Conservation (phyloP, 768 basidiomycete genomes). For the Pleurotus tuber-regium region DNA sequence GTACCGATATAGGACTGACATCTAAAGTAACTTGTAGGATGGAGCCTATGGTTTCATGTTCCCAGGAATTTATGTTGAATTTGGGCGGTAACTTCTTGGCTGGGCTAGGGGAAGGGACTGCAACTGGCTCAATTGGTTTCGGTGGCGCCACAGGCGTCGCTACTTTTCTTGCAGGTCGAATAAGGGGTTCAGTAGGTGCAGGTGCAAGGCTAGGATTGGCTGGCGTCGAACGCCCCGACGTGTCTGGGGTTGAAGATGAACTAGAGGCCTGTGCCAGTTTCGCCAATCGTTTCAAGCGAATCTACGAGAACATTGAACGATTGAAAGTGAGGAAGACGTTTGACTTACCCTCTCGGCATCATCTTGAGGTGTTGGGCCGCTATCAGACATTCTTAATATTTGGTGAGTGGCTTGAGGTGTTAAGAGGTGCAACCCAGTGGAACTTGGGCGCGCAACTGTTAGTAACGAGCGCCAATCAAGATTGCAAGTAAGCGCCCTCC, state of each 20-base stretch:
- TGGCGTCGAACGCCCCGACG: constrained; percentile 28
- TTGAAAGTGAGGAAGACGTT: not conserved
- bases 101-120: constrained; percentile 43
- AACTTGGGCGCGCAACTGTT: no score
- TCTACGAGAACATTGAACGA: constrained; percentile 44
- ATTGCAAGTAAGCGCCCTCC: no score
- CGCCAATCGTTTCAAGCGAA: constrained; percentile 88
- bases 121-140: constrained; percentile 29
- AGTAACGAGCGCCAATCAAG: no score
- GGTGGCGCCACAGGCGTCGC: constrained; percentile 30
- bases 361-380: constrained; percentile 53
- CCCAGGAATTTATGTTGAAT: constrained; percentile 66
- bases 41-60: constrained; percentile 61
- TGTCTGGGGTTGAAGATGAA: constrained; percentile 35
- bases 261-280: constrained; percentile 58
- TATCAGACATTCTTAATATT: constrained; percentile 42
- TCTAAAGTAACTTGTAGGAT: constrained; percentile 80
- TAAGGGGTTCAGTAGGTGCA: constrained; percentile 14
- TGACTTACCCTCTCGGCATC: constrained; percentile 76
- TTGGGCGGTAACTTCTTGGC: constrained; percentile 36
- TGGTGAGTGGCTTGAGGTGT: not conserved
- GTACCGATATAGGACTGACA: no score
- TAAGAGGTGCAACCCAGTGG: no score
- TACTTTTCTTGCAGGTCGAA: constrained; percentile 33
- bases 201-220: constrained; percentile 21